phyloP scores from a whole-genome alignment of 192 early-diverging fungal species.

The Entomortierella beljakovae region DNA sequence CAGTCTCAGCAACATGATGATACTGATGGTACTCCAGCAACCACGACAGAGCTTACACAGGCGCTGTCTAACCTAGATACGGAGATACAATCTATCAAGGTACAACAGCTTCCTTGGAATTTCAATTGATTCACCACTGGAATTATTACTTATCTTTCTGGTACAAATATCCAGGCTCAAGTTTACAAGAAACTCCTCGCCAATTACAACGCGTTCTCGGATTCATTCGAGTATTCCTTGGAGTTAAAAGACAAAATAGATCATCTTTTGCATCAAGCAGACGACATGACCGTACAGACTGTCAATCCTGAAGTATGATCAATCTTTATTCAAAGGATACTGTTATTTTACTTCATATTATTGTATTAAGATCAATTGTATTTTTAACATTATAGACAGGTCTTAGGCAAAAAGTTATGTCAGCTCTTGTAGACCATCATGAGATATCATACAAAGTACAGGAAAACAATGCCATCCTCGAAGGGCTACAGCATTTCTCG shows the following conservation, averaged over 20 bases:
- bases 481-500: conserved; percentile 45
- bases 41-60: conserved; percentile 19
- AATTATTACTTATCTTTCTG: no score
- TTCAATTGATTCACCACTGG: background rate
- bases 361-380: no score
- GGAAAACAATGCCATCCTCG: conserved; percentile 29
- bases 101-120: background rate
- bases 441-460: conserved; percentile 44
- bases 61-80: conserved; percentile 13
- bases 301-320: conserved; percentile 25
- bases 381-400: conserved; percentile 14
- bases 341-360: background rate
- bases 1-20: background rate
- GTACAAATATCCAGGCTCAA: no score
- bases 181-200: conserved; percentile 52
- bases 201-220: conserved; percentile 43
- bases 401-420: conserved; percentile 35
- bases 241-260: conserved; percentile 48
- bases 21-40: conserved; percentile 1
- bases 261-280: conserved; percentile 18
- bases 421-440: conserved; percentile 37
- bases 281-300: conserved; percentile 13
- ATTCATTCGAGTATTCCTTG: conserved; percentile 37
- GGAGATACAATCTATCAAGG: conserved; percentile 39
- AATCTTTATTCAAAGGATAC: background rate